Conservation (phyloP, 495 filamentous ascomycete genomes). For the Elaphomyces granulatus region DNA sequence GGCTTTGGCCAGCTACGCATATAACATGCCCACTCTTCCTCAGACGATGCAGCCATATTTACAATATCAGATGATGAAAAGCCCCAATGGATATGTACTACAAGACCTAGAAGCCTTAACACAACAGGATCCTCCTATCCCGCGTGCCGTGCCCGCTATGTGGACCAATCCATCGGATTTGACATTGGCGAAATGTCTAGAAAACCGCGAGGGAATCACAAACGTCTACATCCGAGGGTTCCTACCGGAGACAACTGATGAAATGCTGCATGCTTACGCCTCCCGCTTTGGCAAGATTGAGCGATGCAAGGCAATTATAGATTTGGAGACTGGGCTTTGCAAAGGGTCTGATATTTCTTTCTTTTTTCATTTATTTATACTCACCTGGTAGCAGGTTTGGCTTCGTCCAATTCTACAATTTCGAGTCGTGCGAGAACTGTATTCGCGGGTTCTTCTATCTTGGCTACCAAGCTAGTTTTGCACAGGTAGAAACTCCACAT, state of each 20-base stretch:
- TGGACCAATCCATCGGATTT: constrained; percentile 59
- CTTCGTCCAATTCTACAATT: constrained; percentile 83
- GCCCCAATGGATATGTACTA: constrained; percentile 39
- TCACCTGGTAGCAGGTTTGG: constrained; percentile 52
- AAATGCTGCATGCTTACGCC: constrained; percentile 69
- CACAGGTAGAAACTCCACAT: constrained; percentile 41
- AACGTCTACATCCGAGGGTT: constrained; percentile 98
- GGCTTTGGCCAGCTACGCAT: constrained; percentile 14
- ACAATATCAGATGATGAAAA: constrained; percentile 31
- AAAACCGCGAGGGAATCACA: constrained; percentile 74
- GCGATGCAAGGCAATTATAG: constrained; percentile 94
- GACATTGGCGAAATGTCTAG: constrained; percentile 76
- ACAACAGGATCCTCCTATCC: constrained; percentile 64
- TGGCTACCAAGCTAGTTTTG: constrained; percentile 94
- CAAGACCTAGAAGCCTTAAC: constrained; percentile 57
- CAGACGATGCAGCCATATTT: constrained; percentile 16
- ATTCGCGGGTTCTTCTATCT: constrained; percentile 90
- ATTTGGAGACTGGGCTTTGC: constrained; percentile 75
- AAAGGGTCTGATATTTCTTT: constrained; percentile 56
- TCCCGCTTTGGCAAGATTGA: constrained; percentile 79
- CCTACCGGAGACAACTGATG: constrained; percentile 85
- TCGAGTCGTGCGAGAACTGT: constrained; percentile 80
- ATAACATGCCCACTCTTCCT: constrained; percentile 8
- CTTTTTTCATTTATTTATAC: background rate
- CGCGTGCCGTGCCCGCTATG: constrained; percentile 75